Evolutionary conservation across 1,284 basidiomycete genomes (phyloP).

Genomic region (Ceratobasidium sp.): DNA sequence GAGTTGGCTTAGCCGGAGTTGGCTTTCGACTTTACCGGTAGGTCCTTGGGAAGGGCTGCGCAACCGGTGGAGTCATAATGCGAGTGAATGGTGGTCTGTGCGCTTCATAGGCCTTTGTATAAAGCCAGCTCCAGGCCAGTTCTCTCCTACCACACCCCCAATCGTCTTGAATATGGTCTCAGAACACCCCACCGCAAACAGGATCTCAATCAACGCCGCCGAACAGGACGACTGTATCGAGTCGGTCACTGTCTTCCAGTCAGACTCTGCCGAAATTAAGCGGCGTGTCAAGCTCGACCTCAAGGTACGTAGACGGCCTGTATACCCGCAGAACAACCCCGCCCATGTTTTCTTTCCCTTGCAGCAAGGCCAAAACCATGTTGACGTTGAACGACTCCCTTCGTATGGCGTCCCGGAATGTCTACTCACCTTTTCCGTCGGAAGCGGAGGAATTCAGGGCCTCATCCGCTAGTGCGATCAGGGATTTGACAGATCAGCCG

Average conservation of each 20-base stretch:
- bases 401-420: too few relatives aligned
- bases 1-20: background rate
- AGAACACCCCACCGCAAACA: background rate
- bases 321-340: too few relatives aligned
- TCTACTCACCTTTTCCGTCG: too few relatives aligned
- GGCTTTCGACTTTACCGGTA: background rate
- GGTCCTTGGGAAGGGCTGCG: too few relatives aligned
- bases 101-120: too few relatives aligned
- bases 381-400: constrained; percentile 51
- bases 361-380: constrained; percentile 51
- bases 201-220: constrained; percentile 4
- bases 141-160: too few relatives aligned
- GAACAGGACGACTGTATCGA: constrained; percentile 26
- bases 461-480: too few relatives aligned
- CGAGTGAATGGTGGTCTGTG: background rate
- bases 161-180: background rate
- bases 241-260: constrained; percentile 17
- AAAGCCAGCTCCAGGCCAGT: too few relatives aligned
- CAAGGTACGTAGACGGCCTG: constrained; percentile 6
- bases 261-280: constrained; percentile 19
- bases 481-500: too few relatives aligned
- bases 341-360: too few relatives aligned
- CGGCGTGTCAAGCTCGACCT: constrained; percentile 17
- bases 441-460: too few relatives aligned
- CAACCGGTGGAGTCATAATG: background rate